Evolutionary conservation across 148 eudicot species (phyloP).

Genomic region (Cornus florida): DNA sequence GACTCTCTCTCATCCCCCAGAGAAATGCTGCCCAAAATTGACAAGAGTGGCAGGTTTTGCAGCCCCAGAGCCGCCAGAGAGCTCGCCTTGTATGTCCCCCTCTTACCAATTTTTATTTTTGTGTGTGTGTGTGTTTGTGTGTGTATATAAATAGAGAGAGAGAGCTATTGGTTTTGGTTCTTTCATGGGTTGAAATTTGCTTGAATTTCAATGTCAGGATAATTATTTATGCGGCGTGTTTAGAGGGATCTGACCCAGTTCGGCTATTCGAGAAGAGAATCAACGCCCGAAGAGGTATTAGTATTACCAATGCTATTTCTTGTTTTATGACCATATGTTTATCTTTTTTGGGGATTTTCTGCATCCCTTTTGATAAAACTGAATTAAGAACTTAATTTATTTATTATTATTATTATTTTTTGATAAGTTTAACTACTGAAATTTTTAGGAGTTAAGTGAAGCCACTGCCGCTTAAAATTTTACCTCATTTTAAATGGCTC

Average conservation of each 20-base stretch:
- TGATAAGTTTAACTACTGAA: too few relatives aligned
- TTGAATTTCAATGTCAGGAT: slow-evolving; percentile 36
- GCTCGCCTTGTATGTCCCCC: slow-evolving; percentile 63
- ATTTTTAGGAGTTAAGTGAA: too few relatives aligned
- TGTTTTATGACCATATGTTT: neutral
- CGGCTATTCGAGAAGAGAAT: slow-evolving; percentile 80
- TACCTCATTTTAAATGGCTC: too few relatives aligned
- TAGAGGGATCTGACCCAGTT: slow-evolving; percentile 82
- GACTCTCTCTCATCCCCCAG: slow-evolving; percentile 16
- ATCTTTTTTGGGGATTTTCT: neutral
- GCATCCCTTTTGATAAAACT: neutral
- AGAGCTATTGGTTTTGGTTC: neutral
- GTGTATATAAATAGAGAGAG: too few relatives aligned
- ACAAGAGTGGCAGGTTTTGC: slow-evolving; percentile 83
- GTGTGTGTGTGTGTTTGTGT: too few relatives aligned
- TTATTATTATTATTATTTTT: too few relatives aligned
- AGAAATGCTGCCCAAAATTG: slow-evolving; percentile 52
- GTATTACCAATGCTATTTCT: neutral
- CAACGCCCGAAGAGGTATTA: slow-evolving; percentile 60
- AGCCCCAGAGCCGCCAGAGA: slow-evolving; percentile 93
- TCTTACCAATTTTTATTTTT: neutral
- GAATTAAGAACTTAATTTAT: too few relatives aligned
- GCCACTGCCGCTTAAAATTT: too few relatives aligned
- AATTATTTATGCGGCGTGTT: slow-evolving; percentile 71
- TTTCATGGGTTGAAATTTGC: neutral